Percentiles rank a stretch among this genome's conserved stretches.
phyloP scores from a whole-genome alignment of 2,329 filamentous ascomycete genomes.

The Botrytis elliptica region DNA sequence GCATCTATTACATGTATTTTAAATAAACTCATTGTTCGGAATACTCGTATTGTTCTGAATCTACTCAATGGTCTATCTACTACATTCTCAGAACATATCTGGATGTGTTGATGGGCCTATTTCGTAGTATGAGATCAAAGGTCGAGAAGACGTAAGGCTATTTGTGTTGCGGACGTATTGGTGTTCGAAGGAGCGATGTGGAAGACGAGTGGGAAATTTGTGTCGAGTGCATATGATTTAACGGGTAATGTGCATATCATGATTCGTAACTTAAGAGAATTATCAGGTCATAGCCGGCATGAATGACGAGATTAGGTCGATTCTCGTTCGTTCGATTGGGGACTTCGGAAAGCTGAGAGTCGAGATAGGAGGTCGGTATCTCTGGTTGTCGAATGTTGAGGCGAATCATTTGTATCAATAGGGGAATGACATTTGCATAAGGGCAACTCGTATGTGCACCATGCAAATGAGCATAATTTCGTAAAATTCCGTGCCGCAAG shows the following conservation, averaged over 20 bases:
- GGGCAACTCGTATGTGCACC: conserved; percentile 32
- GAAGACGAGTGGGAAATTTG: conserved; percentile 29
- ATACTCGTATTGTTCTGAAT: conserved; percentile 20
- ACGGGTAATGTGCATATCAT: conserved; percentile 31
- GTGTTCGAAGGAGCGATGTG: conserved; percentile 34
- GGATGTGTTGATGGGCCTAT: conserved; percentile 27
- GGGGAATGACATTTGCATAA: conserved; percentile 34
- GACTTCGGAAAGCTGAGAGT: conserved; percentile 39
- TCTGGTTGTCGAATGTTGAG: conserved; percentile 39
- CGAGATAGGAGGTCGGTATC: conserved; percentile 41
- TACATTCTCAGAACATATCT: conserved; percentile 34
- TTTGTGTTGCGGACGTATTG: conserved; percentile 17
- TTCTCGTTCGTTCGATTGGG: conserved; percentile 41
- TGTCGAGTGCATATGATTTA: conserved; percentile 26
- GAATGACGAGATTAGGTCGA: conserved; percentile 42
- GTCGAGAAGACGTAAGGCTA: conserved; percentile 30
- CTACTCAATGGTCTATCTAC: conserved; percentile 30
- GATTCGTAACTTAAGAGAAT: conserved; percentile 39
- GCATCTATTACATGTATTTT: neutral
- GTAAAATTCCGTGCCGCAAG: conserved; percentile 40
- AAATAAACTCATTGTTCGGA: conserved; percentile 13
- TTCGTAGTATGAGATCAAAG: conserved; percentile 27
- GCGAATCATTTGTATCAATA: conserved; percentile 40
- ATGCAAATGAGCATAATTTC: conserved; percentile 42
- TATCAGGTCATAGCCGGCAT: conserved; percentile 40